These are phyloP conservation scores for Groenewaldozyma auringiensis DNA, from an alignment of 1,139 yeast genomes.

Conservation along the genomic window DNA sequence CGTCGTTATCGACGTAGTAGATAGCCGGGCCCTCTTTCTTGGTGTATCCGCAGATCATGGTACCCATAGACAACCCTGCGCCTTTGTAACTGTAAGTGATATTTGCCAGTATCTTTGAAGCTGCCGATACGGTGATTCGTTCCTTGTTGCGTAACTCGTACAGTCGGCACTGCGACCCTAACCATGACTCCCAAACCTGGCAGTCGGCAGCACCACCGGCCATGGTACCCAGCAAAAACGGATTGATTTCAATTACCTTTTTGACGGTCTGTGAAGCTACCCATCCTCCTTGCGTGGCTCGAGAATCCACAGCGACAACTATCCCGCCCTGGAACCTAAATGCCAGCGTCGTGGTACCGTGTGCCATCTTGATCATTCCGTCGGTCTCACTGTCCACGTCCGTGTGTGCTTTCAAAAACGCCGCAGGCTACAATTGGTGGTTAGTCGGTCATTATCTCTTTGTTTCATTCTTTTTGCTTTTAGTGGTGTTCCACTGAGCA, in stretches of 20 bases:
- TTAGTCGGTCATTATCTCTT: constrained; percentile 1
- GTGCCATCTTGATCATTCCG: constrained; percentile 92
- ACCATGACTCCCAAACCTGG: constrained; percentile 99
- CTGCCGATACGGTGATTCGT: constrained; percentile 93
- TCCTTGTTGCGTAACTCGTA: constrained; percentile 93
- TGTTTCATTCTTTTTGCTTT: not conserved
- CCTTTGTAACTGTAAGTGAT: constrained; percentile 93
- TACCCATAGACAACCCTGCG: constrained; percentile 98
- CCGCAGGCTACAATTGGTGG: constrained; percentile 54
- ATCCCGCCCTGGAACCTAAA: constrained; percentile 95
- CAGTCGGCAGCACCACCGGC: constrained; percentile 99
- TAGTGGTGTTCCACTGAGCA: not conserved
- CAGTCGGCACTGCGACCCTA: constrained; percentile 91
- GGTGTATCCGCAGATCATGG: constrained; percentile 97
- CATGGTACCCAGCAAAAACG: constrained; percentile 92
- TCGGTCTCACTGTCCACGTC: constrained; percentile 90
- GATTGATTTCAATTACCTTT: constrained; percentile 94
- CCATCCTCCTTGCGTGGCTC: constrained; percentile 99
- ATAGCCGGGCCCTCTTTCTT: constrained; percentile 93
- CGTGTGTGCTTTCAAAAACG: constrained; percentile 93
- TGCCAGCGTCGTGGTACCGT: constrained; percentile 96
- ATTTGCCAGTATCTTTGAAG: constrained; percentile 86
- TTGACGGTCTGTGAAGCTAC: constrained; percentile 97
- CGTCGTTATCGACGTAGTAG: constrained; percentile 95
- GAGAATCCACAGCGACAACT: constrained; percentile 91